phyloP scores from a whole-genome alignment of 805 yeast species.

The Suhomyces canberraensis region DNA sequence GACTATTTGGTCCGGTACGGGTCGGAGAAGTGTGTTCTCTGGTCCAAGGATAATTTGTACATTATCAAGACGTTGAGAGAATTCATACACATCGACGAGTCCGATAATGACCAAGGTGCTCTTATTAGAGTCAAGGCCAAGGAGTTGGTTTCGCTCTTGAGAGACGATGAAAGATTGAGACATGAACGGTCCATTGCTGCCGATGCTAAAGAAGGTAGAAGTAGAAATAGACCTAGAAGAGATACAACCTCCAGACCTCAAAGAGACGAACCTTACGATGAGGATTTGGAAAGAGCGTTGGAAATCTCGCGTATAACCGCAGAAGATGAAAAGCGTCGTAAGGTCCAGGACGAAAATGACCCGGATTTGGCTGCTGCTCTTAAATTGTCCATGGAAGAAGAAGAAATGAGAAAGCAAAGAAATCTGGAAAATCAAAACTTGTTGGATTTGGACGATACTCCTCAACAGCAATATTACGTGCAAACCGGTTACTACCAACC shows the following conservation, averaged over 20 bases:
- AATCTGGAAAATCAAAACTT: conserved; percentile 44
- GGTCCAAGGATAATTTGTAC: conserved; percentile 89
- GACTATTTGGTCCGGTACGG: conserved; percentile 86
- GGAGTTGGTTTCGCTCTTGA: conserved; percentile 74
- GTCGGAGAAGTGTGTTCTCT: conserved; percentile 80
- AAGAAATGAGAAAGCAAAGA: conserved; percentile 55
- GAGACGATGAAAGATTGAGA: conserved; percentile 76
- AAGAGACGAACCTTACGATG: conserved; percentile 53
- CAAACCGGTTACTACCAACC: conserved; percentile 26
- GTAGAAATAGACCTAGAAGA: conserved; percentile 25
- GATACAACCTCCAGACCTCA: conserved; percentile 11
- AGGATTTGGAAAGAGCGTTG: conserved; percentile 74
- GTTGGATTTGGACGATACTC: conserved; percentile 50
- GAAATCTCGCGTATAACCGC: conserved; percentile 80
- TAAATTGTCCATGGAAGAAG: conserved; percentile 72
- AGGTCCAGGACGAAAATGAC: conserved; percentile 47
- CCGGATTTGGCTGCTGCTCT: conserved; percentile 68
- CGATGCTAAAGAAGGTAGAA: conserved; percentile 18
- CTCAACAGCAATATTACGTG: conserved; percentile 23
- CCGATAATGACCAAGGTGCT: conserved; percentile 82
- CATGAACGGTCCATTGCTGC: conserved; percentile 58
- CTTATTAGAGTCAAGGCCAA: conserved; percentile 84
- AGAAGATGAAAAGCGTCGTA: conserved; percentile 70
- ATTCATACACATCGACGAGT: conserved; percentile 76
- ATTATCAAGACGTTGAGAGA: conserved; percentile 87